Evolutionary conservation across 1,284 basidiomycete genomes (phyloP), one percentile per base, ranked within the genome.

Genomic region (Anthracocystis walkeri): DNA sequence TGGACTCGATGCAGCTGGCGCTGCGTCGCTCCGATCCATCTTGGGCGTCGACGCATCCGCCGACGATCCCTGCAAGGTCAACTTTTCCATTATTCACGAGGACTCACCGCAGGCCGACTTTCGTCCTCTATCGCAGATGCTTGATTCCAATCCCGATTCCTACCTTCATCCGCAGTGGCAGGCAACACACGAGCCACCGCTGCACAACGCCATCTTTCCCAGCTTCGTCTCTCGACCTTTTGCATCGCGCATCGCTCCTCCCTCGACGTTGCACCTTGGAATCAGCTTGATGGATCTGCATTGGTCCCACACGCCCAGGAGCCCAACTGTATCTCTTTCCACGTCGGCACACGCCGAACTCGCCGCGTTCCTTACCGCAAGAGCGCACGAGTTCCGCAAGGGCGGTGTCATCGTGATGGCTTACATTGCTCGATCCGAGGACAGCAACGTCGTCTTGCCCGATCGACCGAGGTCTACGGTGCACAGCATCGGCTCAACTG

Each of bases 271-370:
- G 49, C 80, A 82, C 48, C 66, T 86, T 12, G 86, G 86, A 3
- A 81, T 86, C 63, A 83, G 80, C 42, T 69, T 85, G 41, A 86
- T 87, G 86, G 82, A 84, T 46, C 59, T 87, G 66, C 86, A 87
- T 57, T 86, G 85, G 85, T 79, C 80, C 18, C 81, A 83, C 46
- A 85, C 82, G 7, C 82, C 83, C 8, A 60, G 74, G 21, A 82
- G 81, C 61, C 69, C 75, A 12, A 75, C 78, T 4, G 70, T 82
- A 0, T 78, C 82, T 0, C 65, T 82, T 4, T 82, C 84, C 7
- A 84, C 83, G 1, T 79, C 83, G 41, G 85, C 86, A 4, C 85
- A 87, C 58, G 84, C 82, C 51, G 86, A 86, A 59, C 68, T 87
- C 16, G 78, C 82, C 45, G 78, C 81, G 1, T 86, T 86, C 75